A percentile compares a stretch with the other conserved stretches of the same genome.
Conservation (phyloP, 495 filamentous ascomycete species). For the Trichocladium antarcticum region DNA sequence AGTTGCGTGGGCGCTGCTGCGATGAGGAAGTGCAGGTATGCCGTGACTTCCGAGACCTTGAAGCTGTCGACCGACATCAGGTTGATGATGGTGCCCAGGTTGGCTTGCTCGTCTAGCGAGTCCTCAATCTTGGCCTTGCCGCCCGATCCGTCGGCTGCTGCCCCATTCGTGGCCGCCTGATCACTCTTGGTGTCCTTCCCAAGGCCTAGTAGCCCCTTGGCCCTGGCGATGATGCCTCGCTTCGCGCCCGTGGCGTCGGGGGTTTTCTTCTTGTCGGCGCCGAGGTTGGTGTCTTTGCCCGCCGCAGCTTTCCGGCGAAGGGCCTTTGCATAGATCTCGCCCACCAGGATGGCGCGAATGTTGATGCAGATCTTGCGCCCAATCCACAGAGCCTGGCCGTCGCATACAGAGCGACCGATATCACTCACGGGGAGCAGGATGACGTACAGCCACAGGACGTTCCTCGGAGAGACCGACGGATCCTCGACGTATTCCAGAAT, state of each 20-base stretch:
- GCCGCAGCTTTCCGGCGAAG: conserved; percentile 83
- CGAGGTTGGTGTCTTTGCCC: conserved; percentile 56
- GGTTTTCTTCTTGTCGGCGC: conserved; percentile 36
- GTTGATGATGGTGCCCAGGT: conserved; percentile 94
- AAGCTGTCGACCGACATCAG: conserved; percentile 98
- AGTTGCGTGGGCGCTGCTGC: conserved; percentile 77
- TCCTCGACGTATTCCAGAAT: conserved; percentile 90
- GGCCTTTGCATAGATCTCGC: conserved; percentile 95
- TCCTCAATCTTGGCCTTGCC: conserved; percentile 32
- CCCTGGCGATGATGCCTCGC: conserved; percentile 37
- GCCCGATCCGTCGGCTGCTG: conserved; percentile 25
- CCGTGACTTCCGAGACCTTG: conserved; percentile 87
- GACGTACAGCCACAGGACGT: conserved; percentile 94
- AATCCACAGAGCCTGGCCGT: conserved; percentile 84
- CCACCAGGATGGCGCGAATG: conserved; percentile 87
- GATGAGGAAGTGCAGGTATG: conserved; percentile 85
- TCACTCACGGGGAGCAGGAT: conserved; percentile 77
- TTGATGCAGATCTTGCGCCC: conserved; percentile 90
- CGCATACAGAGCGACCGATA: conserved; percentile 62
- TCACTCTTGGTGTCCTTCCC: conserved; percentile 41
- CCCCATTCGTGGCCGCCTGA: conserved; percentile 12
- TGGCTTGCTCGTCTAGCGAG: conserved; percentile 64
- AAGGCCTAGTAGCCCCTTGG: conserved; percentile 46
- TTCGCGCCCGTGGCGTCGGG: conserved; percentile 26
- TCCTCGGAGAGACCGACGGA: conserved; percentile 63